Evolutionary conservation across 23 red algal genomes (phyloP).

Genomic region (Gracilariopsis chorda): DNA sequence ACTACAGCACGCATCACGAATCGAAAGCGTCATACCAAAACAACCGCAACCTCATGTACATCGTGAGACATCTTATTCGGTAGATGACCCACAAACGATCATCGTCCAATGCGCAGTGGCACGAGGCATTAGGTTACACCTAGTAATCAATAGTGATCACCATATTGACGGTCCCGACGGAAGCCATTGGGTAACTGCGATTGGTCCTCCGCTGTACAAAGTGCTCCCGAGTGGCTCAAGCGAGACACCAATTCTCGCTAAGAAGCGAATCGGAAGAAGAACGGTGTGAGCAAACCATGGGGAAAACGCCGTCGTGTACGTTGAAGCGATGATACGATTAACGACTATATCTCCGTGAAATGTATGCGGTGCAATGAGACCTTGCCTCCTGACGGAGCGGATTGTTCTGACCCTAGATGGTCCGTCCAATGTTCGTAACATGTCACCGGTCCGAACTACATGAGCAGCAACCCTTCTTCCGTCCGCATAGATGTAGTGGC

Average conservation of each 20-base stretch:
- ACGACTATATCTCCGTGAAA: conserved; percentile 53
- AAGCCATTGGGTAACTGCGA: neutral
- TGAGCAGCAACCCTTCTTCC: neutral
- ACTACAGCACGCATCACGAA: no score
- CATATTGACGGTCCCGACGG: no score
- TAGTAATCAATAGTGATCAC: no score
- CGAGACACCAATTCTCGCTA: neutral
- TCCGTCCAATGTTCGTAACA: conserved; percentile 20
- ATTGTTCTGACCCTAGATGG: neutral
- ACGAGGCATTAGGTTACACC: no score
- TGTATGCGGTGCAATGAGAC: conserved; percentile 49
- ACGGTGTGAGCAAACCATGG: conserved; percentile 28
- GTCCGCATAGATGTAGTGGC: conserved; percentile 61
- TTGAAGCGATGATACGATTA: conserved; percentile 10
- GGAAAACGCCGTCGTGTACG: conserved; percentile 15
- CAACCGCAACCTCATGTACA: no score
- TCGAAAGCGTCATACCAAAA: no score
- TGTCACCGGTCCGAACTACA: conserved; percentile 1
- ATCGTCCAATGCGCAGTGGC: no score
- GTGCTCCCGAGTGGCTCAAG: conserved; percentile 9
- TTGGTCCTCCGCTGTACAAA: conserved; percentile 1
- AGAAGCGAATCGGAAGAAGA: neutral
- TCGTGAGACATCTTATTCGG: no score
- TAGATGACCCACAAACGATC: no score
- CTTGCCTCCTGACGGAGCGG: neutral